Evolutionary conservation across 169 alveolate genomes (phyloP), one percentile per base, ranked within the genome.

Genomic region (Eimeria necatrix): DNA sequence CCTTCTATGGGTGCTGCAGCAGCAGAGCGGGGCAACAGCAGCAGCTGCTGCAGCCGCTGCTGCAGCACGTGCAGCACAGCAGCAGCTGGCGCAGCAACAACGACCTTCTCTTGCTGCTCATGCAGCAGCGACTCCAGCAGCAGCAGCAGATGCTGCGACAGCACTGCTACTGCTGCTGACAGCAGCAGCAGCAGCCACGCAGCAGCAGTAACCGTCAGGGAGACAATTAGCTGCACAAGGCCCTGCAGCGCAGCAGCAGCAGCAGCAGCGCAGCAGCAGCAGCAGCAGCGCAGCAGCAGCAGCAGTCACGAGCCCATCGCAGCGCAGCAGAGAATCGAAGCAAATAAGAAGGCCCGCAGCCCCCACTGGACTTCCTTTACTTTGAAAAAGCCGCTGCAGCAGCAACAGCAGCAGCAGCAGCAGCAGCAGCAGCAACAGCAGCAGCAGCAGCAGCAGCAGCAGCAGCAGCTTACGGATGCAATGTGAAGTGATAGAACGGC

Each of bases 1-100:
- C 20, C 64, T 64, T 10, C 41, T 64, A 64, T 8, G 8, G 76
- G 32, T 64, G 14, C 76, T 64, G 76, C 76, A 10, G 41, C 26
- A 14, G 76, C 76, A 64, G 76, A 64, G 18, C 32, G 26, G 8
- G 14, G 26, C 41, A 64, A 24, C 76, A 64, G 76, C 76, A 64
- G 76, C 76, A 64, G 76, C 9, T 64, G 76, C 76, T 64, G 76
- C 76, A 64, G 76, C 76, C 76, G 76, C 76, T 64, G 76, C 76
- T 64, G 76, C 76, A 64, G 76, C 41, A 20, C 76, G 18, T 64
- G 76, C 76, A 64, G 76, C 76, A 64, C 76, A 64, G 76, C 76
- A 64, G 76, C 26, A n/a, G 20, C 76, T 5, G 76, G 76, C 8
- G 76, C 76, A 14, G 76, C 76, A 64, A 20, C 76, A n/a, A 64